Base-by-base conservation (phyloP, 2,329 filamentous ascomycete species). In the Fusarium staphyleae region DNA sequence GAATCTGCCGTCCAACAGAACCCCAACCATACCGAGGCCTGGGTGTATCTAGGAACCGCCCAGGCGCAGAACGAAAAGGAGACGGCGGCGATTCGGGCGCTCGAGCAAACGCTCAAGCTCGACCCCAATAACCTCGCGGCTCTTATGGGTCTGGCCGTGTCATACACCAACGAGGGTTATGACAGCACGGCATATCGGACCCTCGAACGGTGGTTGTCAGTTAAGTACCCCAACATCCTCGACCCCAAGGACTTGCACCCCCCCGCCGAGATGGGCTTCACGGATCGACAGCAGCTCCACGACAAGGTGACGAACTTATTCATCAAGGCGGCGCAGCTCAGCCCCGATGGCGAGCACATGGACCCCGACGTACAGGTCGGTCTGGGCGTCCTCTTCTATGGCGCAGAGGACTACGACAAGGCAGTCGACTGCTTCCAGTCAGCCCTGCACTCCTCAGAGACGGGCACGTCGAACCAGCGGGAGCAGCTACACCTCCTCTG, bases 41-140 rank as follows among this genome's bases (percentile, higher is more conserved):
- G 95, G 95, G 91, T 93, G 9, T 88, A 92, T 67, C 84, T 99
- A 26, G 95, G 95, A 46, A 88, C 89, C 47, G 90, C 93, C 14
- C 95, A 99, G 76, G 95, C 95, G 15, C 95, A 99, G 73, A 99
- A 99, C 74, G 95, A 99, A 75, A 99, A 99, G 77, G 95, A 99
- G 74, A 89, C 91, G 8, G 93, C 95, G 0, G 95, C 95, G 3
- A 97, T 99, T 62, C 88, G 95, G 28, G 95, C 95, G 3, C 80
- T 98, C 55, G 93, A 98, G 74, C 90, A 95, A 71, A 92, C 93
- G 1, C 77, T 97, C 60, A 93, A 93, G 73, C 80, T 95, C 22
- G 93, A 98, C 67, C 88, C 92, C 1, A 87, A 86, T 67, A 97
- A 96, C 70, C 82, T 96, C 15, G 85, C 90, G 54, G 93, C 93